Evolutionary conservation across 1,284 basidiomycete species (phyloP), one percentile per base, ranked within the genome.

Genomic region (Ceratobasidium theobromae): DNA sequence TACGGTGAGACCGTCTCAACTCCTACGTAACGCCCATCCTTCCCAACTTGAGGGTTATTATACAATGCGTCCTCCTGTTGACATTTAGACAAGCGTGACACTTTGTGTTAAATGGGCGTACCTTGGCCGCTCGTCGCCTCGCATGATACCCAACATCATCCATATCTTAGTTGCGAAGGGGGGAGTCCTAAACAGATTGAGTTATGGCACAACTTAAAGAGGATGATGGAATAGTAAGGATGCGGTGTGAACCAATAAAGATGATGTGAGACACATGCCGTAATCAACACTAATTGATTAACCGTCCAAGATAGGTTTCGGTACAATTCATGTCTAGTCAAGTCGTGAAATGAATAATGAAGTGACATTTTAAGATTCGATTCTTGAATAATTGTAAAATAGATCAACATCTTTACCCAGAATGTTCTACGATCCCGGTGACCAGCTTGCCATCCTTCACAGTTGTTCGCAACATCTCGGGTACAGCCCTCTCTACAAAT

Each of bases 381-480:
- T 48, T 45, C 6, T 30, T 4, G 45, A 28, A 60, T 41, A 51
- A 51, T 12, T 45, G 14, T 28, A 28, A 58, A 32, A 58, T 48
- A 18, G 30, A 25, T 12, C 16, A n/a, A n/a, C n/a, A n/a, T n/a
- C 18, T 16, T 51, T 40, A 95, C 38, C 91, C 93, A 70, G 81
- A 79, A 75, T 97, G 94, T 75, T 97, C 94, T n/a, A 97, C 89
- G 51, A 95, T 85, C 28, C 81, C 86, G 9, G 94, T 96, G 53
- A 94, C 83, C 65, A 97, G 78, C 76, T 91, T 96, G n/a, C 95
- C 94, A 70, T 86, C 79, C 74, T 85, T 80, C 21, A 99, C 80
- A 52, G 85, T 83, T 46, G 91, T 93, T 81, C 88, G 92, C 77
- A 99, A 82, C 89, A 98, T 98, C 79, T 99, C 97, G 0, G 97